Evolutionary conservation across 257 asterid genomes (phyloP).

Genomic region (Gardenia jasminoides): DNA sequence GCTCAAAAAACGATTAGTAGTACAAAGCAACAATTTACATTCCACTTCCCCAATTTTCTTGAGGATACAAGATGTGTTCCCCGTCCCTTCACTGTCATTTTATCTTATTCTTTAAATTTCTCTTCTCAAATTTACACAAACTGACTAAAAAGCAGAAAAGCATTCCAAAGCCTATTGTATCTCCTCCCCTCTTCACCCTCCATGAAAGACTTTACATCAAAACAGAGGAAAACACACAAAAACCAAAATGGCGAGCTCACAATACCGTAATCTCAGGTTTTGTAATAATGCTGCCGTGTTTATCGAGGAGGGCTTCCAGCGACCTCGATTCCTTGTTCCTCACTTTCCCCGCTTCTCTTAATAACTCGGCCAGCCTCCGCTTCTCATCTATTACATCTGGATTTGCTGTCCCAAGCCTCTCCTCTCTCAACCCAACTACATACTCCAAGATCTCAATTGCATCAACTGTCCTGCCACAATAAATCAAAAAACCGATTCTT

Average conservation of each 20-base stretch:
- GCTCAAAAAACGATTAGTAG: not conserved
- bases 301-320: constrained; percentile 60
- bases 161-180: not conserved
- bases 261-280: constrained; percentile 39
- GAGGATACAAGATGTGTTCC: too few species aligned
- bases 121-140: constrained; percentile 10
- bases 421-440: constrained; percentile 82
- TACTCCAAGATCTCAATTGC: constrained; percentile 86
- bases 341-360: constrained; percentile 70
- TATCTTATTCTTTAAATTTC: constrained; percentile 3
- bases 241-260: constrained; percentile 18
- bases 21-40: constrained; percentile 24
- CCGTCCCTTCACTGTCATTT: not conserved
- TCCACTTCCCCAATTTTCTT: constrained; percentile 2
- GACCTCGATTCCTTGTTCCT: constrained; percentile 65
- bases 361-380: constrained; percentile 52
- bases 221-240: constrained; percentile 11
- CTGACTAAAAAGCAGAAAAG: not conserved
- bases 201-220: constrained; percentile 19
- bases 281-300: constrained; percentile 30
- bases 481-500: not conserved
- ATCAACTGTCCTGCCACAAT: constrained; percentile 54
- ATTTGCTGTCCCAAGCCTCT: constrained; percentile 82
- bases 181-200: not conserved
- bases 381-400: constrained; percentile 86